A percentile compares a stretch with the other conserved stretches of the same genome.
These are phyloP conservation scores for Pinguiococcus pyrenoidosus DNA, from an alignment of 108 stramenopile species.

Conservation along the genomic window DNA sequence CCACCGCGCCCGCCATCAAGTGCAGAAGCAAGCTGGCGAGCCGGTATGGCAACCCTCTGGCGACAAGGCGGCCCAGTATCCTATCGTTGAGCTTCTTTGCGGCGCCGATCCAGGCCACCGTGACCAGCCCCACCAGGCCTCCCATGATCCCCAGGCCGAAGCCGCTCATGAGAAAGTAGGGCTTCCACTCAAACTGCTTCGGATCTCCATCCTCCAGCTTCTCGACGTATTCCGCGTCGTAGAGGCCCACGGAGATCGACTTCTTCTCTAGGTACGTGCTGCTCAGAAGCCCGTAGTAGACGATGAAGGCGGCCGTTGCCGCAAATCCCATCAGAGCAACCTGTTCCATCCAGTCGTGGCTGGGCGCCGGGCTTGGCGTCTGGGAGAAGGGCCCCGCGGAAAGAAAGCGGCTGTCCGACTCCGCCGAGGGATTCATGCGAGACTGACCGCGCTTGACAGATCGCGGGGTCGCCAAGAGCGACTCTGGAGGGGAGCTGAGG, in stretches of 20 bases:
- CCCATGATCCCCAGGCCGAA: neutral
- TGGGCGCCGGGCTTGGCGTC: neutral
- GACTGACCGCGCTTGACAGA: too few species aligned
- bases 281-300: conserved; percentile 9
- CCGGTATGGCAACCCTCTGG: neutral
- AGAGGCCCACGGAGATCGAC: too few species aligned
- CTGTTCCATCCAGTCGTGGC: conserved; percentile 22
- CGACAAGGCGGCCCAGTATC: neutral
- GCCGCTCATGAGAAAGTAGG: too few species aligned
- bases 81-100: neutral
- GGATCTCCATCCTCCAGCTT: too few species aligned
- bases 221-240: too few species aligned
- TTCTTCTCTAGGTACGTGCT: conserved; percentile 1
- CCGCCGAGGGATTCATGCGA: too few species aligned
- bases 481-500: too few species aligned
- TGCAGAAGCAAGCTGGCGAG: neutral
- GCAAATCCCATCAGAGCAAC: conserved; percentile 5
- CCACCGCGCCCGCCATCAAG: neutral
- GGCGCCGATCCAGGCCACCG: neutral
- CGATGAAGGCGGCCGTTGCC: conserved; percentile 1
- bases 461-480: too few species aligned
- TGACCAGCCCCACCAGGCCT: neutral
- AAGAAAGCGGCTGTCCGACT: neutral
- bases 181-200: too few species aligned
- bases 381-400: neutral